Conservation (phyloP, 768 basidiomycete species). For the Leccinum subgranulosum region DNA sequence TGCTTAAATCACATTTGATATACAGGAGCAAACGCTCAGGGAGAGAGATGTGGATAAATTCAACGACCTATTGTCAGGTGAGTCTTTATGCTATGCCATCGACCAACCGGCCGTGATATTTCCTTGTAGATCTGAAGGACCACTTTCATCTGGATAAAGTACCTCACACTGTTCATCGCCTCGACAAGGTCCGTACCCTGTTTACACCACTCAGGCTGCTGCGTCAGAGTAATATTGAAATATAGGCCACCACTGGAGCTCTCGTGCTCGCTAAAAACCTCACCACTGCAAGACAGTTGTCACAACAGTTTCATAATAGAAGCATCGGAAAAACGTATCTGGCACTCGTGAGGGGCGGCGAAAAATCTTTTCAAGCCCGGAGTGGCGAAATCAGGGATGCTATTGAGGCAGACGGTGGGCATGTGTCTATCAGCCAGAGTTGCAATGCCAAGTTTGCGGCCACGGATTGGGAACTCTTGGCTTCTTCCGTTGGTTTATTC, state of each 20-base stretch:
- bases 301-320: slow-evolving; percentile 50
- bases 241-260: slow-evolving; percentile 60
- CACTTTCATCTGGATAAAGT: slow-evolving; percentile 31
- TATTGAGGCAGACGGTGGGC: slow-evolving; percentile 42
- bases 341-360: slow-evolving; percentile 57
- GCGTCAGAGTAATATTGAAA: not conserved
- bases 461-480: slow-evolving; percentile 56
- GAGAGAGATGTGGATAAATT: slow-evolving; percentile 33
- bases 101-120: not conserved
- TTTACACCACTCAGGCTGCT: not conserved
- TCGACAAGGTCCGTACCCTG: slow-evolving; percentile 52
- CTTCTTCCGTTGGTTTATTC: slow-evolving; percentile 49
- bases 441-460: slow-evolving; percentile 33
- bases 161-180: slow-evolving; percentile 58
- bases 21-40: slow-evolving; percentile 16
- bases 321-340: slow-evolving; percentile 58
- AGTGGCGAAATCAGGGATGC: slow-evolving; percentile 42
- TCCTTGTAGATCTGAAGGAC: slow-evolving; percentile 25
- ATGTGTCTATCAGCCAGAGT: slow-evolving; percentile 34
- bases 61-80: slow-evolving; percentile 36
- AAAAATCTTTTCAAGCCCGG: slow-evolving; percentile 40
- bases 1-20: slow-evolving; percentile 1
- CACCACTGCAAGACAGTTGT: slow-evolving; percentile 43
- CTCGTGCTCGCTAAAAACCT: slow-evolving; percentile 52
- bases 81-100: slow-evolving; percentile 7